phyloP scores from a whole-genome alignment of 176 grass and related monocot genomes.

The Cocos nucifera region DNA sequence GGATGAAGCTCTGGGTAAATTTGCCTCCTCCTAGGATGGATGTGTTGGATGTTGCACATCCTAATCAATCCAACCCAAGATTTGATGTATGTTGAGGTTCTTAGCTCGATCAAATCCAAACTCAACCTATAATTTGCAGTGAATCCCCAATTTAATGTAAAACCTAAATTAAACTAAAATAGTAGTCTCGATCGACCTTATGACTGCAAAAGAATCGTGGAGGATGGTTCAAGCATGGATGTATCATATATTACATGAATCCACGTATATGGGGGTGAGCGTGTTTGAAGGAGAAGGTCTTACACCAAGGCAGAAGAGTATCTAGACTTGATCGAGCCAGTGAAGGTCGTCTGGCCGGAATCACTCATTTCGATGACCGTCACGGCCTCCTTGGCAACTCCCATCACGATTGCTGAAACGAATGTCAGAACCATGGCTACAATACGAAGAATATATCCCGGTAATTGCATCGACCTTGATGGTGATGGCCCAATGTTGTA shows the following conservation, averaged over 20 bases:
- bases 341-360: no score
- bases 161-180: no score
- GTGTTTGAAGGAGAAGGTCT: neutral
- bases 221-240: neutral
- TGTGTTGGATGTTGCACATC: no score
- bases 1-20: no score
- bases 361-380: neutral
- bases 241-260: neutral
- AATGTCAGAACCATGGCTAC: neutral
- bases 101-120: no score
- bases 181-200: no score
- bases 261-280: no score
- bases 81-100: no score
- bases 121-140: no score
- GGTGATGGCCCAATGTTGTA: neutral
- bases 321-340: neutral
- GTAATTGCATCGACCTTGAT: neutral
- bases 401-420: neutral
- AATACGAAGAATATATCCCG: neutral
- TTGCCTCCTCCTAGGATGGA: no score
- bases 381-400: neutral
- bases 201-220: neutral
- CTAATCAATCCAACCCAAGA: no score
- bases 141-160: no score
- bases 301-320: slow-evolving; percentile 10